phyloP scores from a whole-genome alignment of 2,329 filamentous ascomycete genomes.

The Ophiognomonia clavigignenti-juglandacearum region DNA sequence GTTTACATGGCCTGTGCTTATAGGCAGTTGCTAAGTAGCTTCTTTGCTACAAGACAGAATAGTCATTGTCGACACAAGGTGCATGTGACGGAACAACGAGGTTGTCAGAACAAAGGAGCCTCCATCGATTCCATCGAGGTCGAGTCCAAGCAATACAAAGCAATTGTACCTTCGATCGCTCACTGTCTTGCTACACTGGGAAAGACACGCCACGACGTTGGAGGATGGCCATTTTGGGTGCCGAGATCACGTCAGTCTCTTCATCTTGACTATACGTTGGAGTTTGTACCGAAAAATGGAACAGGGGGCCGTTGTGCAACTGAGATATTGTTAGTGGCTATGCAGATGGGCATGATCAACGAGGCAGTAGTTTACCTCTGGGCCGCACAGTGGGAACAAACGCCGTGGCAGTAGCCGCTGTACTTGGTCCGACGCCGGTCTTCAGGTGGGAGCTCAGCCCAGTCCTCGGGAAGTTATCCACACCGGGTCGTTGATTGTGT shows the following conservation, averaged over 20 bases:
- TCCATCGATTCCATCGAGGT: background rate
- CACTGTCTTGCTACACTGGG: no score
- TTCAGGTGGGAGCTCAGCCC: slow-evolving; percentile 16
- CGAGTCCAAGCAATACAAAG: background rate
- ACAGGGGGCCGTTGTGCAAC: slow-evolving; percentile 5
- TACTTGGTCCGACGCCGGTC: slow-evolving; percentile 8
- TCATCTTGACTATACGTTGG: background rate
- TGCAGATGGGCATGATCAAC: no score
- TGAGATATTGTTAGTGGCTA: background rate
- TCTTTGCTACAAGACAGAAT: background rate
- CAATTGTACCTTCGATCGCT: background rate
- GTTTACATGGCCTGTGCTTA: no score
- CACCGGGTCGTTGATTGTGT: background rate
- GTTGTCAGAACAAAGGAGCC: background rate
- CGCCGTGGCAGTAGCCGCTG: background rate
- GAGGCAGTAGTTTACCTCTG: slow-evolving; percentile 1
- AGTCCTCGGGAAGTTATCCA: slow-evolving; percentile 7
- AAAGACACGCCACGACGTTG: no score
- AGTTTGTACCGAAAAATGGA: background rate
- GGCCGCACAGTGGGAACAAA: slow-evolving; percentile 5
- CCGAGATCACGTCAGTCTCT: background rate
- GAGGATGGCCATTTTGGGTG: background rate
- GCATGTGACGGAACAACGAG: background rate
- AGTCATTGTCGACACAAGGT: background rate
- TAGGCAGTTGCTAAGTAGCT: no score